Evolutionary conservation across 2,329 filamentous ascomycete species (phyloP), one percentile per base, ranked within the genome.

Genomic region (Tolypocladium guangdongense): DNA sequence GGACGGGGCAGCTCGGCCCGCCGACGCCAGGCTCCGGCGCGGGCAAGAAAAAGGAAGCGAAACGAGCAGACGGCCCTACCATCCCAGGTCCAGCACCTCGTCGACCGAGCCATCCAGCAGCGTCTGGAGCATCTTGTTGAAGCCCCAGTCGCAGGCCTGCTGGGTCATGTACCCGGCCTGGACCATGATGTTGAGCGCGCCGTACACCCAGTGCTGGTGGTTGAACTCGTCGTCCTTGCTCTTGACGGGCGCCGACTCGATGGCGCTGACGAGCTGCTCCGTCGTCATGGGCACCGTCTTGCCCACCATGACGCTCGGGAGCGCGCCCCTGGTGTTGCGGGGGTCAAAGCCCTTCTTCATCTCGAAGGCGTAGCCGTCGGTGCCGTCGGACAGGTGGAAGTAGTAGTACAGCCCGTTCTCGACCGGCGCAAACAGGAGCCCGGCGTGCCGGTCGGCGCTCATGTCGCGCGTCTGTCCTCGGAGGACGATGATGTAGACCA

Each of bases 61-160:
- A n/a, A 4, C 27, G 27, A 6, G 27, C 27, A 30, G 20, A 14
- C 22, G 4, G 32, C 2, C 3, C 47, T 50, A 54, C 48, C 52
- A 54, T 5, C 47, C 52, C 20, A 54, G 48, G 48, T 50, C 52
- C 18, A 43, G 49, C 1, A 54, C 27, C 51, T 59, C 57, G 35
- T 59, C 57, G 3, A 54, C 53, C n/a, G 55, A 58, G 30, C 56
- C 55, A 20, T 57, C 52, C 43, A 59, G 55, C 39, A 59, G 48
- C 20, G 51, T 54, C 45, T 56, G 53, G 14, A 59, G 52, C 56
- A 58, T 54, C 18, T 38, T 50, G 32, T 57, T 51, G 46, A 59
- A 56, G 36, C 55, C 52, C 2, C 54, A 32, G 20, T 57, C 57
- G 36, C 43, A 50, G 24, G 55, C 54, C 37, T 54, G 38, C 39